phyloP scores from a whole-genome alignment of 139 green algal genomes.

The Chlamydomonas urium region DNA sequence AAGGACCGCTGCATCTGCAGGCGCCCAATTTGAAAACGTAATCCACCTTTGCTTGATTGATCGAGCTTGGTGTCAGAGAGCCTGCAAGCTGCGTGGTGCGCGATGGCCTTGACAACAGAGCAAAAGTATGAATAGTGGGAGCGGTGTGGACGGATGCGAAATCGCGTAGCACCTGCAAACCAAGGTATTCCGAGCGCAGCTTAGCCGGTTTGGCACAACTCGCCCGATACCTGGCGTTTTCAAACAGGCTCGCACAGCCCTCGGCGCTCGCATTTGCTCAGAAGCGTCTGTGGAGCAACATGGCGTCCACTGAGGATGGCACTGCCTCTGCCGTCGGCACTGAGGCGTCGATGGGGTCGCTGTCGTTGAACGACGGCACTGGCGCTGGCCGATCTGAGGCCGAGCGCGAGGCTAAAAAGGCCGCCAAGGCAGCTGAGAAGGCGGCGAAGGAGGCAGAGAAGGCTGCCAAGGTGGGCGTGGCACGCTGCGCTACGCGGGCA shows the following conservation, averaged over 20 bases:
- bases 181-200: too few species aligned
- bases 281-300: not conserved
- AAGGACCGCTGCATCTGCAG: too few species aligned
- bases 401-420: constrained; percentile 24
- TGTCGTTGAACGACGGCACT: not conserved
- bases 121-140: too few species aligned
- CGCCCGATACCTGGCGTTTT: not conserved
- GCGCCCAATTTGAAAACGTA: too few species aligned
- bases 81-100: too few species aligned
- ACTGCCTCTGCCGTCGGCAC: too few species aligned
- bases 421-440: constrained; percentile 51
- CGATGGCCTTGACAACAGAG: too few species aligned
- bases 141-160: too few species aligned
- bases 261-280: not conserved
- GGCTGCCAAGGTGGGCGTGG: constrained; percentile 19
- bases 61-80: too few species aligned
- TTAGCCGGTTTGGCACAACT: not conserved
- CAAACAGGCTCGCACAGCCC: not conserved
- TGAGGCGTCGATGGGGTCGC: not conserved
- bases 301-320: not conserved
- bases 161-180: too few species aligned
- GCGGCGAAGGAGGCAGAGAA: constrained; percentile 53
- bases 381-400: constrained; percentile 2
- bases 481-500: too few species aligned
- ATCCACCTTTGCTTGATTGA: too few species aligned